A percentile compares a stretch with the other conserved stretches of the same genome.
phyloP scores from a whole-genome alignment of 352 stramenopile species.

The Pythium vanterpoolii region DNA sequence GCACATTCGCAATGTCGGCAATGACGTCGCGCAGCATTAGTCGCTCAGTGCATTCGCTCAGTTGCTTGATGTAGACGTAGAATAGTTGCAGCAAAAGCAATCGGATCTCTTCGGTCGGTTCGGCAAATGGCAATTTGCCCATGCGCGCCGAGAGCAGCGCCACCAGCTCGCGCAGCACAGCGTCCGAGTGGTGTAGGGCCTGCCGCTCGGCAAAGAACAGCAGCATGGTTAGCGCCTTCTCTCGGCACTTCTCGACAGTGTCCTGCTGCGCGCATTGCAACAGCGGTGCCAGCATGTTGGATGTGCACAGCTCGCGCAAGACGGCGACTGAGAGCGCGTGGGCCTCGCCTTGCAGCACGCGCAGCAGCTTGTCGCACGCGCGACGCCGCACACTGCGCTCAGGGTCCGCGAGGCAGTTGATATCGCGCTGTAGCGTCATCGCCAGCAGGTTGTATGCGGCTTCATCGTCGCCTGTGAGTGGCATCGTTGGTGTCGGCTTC shows the following conservation, averaged over 20 bases:
- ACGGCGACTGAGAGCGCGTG: slow-evolving; percentile 30
- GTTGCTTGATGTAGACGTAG: slow-evolving; percentile 50
- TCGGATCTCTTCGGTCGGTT: slow-evolving; percentile 82
- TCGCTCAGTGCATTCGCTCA: slow-evolving; percentile 17
- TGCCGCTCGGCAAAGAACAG: slow-evolving; percentile 50
- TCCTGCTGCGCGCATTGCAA: slow-evolving; percentile 48
- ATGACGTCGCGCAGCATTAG: slow-evolving; percentile 55
- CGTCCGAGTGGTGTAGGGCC: slow-evolving; percentile 38
- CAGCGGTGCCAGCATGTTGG: slow-evolving; percentile 47
- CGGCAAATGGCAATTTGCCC: slow-evolving; percentile 71
- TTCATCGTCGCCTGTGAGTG: slow-evolving; percentile 49
- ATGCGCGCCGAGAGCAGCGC: slow-evolving; percentile 45
- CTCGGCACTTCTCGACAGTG: slow-evolving; percentile 72
- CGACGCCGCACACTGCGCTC: slow-evolving; percentile 69
- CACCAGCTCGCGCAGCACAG: slow-evolving; percentile 48
- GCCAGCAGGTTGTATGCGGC: slow-evolving; percentile 49
- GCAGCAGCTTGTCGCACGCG: slow-evolving; percentile 68
- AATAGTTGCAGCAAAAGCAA: slow-evolving; percentile 65
- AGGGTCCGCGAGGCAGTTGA: slow-evolving; percentile 76
- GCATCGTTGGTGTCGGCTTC: slow-evolving; percentile 20
- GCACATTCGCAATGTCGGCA: slow-evolving; percentile 54
- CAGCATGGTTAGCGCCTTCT: slow-evolving; percentile 59
- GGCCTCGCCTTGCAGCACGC: slow-evolving; percentile 43
- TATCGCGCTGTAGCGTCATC: slow-evolving; percentile 82
- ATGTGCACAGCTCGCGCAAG: slow-evolving; percentile 38